phyloP scores from a whole-genome alignment of 2,329 filamentous ascomycete species.

The Fusarium marasasianum region DNA sequence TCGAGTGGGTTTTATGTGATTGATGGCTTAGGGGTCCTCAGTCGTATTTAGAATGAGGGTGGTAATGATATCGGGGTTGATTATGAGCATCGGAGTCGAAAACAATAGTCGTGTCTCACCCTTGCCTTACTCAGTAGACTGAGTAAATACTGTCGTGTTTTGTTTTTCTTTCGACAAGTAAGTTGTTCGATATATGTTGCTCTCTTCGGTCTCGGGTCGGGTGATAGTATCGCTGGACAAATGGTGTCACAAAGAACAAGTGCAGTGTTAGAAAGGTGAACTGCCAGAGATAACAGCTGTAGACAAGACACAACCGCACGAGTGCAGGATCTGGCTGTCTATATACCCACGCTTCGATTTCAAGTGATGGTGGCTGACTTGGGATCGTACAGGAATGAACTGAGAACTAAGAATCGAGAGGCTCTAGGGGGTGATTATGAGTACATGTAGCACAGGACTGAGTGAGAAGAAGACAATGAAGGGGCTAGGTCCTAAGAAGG shows the following conservation, averaged over 20 bases:
- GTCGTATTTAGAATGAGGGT: not conserved
- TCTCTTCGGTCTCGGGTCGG: constrained; percentile 27
- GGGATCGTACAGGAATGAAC: constrained; percentile 43
- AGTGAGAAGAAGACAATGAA: constrained; percentile 27
- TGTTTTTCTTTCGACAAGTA: constrained; percentile 9
- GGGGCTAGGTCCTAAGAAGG: constrained; percentile 34
- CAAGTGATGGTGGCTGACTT: constrained; percentile 41
- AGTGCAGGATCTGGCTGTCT: constrained; percentile 50
- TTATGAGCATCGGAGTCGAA: constrained; percentile 12
- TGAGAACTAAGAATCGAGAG: constrained; percentile 32
- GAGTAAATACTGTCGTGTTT: not conserved
- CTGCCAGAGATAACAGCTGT: constrained; percentile 35
- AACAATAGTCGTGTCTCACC: constrained; percentile 34
- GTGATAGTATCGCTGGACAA: constrained; percentile 30
- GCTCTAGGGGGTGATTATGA: constrained; percentile 36
- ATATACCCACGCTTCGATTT: constrained; percentile 49
- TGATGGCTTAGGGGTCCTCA: not conserved
- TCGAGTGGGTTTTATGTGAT: not conserved
- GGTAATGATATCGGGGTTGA: not conserved
- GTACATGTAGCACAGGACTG: constrained; percentile 40
- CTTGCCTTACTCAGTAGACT: constrained; percentile 18
- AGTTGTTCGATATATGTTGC: constrained; percentile 10
- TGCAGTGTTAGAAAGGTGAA: constrained; percentile 32
- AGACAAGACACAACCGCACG: constrained; percentile 44
- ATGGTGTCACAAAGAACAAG: constrained; percentile 38